phyloP scores from a whole-genome alignment of 768 basidiomycete species.

The Rhizopogon sp. region DNA sequence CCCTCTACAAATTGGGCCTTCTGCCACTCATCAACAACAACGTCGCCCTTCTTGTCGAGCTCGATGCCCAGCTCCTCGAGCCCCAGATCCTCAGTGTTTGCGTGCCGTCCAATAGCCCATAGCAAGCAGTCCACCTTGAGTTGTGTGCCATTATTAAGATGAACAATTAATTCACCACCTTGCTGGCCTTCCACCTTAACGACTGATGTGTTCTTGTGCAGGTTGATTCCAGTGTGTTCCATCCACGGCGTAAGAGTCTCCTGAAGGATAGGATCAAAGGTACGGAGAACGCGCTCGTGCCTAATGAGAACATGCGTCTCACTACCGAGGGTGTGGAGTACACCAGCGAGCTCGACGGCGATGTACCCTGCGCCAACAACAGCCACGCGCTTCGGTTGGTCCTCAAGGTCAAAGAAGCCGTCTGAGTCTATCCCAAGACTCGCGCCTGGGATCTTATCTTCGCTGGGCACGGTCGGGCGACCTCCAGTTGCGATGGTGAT shows the following conservation, averaged over 20 bases:
- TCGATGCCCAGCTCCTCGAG: slow-evolving; percentile 75
- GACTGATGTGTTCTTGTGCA: slow-evolving; percentile 78
- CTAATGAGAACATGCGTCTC: slow-evolving; percentile 94
- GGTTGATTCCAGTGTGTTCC: slow-evolving; percentile 86
- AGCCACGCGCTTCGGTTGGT: slow-evolving; percentile 89
- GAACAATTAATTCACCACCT: slow-evolving; percentile 70
- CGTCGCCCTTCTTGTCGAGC: slow-evolving; percentile 72
- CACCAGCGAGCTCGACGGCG: slow-evolving; percentile 93
- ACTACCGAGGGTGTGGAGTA: slow-evolving; percentile 85
- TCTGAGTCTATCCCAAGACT: slow-evolving; percentile 89
- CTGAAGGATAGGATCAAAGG: slow-evolving; percentile 86
- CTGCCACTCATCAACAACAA: slow-evolving; percentile 91
- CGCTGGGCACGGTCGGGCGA: slow-evolving; percentile 70
- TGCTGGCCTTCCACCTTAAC: slow-evolving; percentile 70
- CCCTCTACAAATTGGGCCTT: slow-evolving; percentile 58
- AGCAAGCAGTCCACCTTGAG: slow-evolving; percentile 84
- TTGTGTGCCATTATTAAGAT: slow-evolving; percentile 67
- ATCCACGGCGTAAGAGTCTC: slow-evolving; percentile 87
- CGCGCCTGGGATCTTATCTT: slow-evolving; percentile 83
- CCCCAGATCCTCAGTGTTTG: slow-evolving; percentile 75
- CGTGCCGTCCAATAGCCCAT: slow-evolving; percentile 91
- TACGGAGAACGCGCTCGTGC: slow-evolving; percentile 82
- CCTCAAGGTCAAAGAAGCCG: slow-evolving; percentile 90
- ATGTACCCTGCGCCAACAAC: slow-evolving; percentile 98
- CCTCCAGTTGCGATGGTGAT: slow-evolving; percentile 89